Evolutionary conservation across 345 rosid species (phyloP).

Genomic region (Gossypium ekmanianum): DNA sequence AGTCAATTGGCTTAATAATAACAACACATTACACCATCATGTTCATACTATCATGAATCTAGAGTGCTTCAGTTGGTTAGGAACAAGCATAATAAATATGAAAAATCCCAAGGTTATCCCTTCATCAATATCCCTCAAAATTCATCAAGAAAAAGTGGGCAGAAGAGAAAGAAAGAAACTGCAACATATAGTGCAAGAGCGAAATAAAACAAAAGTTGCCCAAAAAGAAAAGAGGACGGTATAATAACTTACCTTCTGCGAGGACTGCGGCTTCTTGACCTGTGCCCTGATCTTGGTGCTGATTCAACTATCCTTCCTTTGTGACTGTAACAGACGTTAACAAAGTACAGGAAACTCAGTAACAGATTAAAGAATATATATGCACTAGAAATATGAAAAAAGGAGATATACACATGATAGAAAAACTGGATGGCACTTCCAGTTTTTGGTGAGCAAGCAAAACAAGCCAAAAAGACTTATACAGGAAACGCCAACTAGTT

Average conservation of each 20-base stretch:
- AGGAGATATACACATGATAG: not conserved
- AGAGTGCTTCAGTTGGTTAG: not conserved
- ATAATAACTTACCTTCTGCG: constrained; percentile 29
- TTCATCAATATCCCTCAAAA: not conserved
- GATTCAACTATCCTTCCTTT: constrained; percentile 53
- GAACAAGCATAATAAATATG: not conserved
- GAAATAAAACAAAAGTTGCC: not conserved
- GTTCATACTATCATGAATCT: not conserved
- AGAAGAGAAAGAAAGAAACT: not conserved
- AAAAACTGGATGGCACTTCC: not conserved
- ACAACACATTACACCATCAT: not conserved
- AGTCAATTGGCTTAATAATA: not conserved
- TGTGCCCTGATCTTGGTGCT: constrained; percentile 30
- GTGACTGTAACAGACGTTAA: constrained; percentile 25
- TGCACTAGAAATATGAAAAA: not conserved
- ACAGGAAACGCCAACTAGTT: not conserved
- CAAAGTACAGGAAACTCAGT: not conserved
- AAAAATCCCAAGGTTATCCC: not conserved
- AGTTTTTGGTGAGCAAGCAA: not conserved
- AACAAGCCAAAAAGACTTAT: not conserved
- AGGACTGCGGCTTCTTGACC: constrained; percentile 58
- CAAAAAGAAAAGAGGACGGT: not conserved
- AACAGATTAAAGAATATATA: not conserved
- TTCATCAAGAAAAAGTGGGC: constrained; percentile 2
- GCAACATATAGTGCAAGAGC: not conserved